Conservation (phyloP, 169 alveolate genomes). For the Plasmodium sp. region DNA sequence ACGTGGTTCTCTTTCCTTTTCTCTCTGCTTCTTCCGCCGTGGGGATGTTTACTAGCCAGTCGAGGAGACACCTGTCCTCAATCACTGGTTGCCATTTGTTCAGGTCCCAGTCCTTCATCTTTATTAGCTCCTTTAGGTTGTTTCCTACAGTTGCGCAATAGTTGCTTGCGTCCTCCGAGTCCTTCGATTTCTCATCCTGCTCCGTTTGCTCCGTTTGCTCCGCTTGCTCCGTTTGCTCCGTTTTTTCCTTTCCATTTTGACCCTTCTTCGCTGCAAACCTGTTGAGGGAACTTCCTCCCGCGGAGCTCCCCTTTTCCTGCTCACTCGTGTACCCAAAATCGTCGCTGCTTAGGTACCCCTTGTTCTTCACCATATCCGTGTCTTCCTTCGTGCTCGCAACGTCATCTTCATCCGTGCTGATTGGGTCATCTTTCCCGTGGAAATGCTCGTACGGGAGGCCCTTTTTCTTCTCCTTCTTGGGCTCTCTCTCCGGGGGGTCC, state of each 20-base stretch:
- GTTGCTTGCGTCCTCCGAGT: not conserved
- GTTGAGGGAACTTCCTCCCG: not conserved
- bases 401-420: not conserved
- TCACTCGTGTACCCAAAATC: not conserved
- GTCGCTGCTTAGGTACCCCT: not conserved
- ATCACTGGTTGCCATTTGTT: slow-evolving; percentile 88
- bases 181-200: not conserved
- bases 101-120: slow-evolving; percentile 80
- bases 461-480: not conserved
- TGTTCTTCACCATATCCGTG: not conserved
- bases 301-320: not conserved
- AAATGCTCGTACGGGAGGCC: not conserved
- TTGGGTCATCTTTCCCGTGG: not conserved
- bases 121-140: not conserved
- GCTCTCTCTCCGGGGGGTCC: not conserved
- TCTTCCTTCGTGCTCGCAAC: not conserved
- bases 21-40: slow-evolving; percentile 79
- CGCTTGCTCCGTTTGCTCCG: not conserved
- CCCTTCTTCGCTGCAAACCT: not conserved
- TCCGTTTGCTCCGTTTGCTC: not conserved
- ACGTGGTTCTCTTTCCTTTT: slow-evolving; percentile 74
- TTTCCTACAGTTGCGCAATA: not conserved
- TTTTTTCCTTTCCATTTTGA: not conserved
- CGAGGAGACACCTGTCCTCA: slow-evolving; percentile 80
- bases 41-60: slow-evolving; percentile 88